Evolutionary conservation across 2,329 filamentous ascomycete genomes (phyloP).

Genomic region (Emergomyces africanus): DNA sequence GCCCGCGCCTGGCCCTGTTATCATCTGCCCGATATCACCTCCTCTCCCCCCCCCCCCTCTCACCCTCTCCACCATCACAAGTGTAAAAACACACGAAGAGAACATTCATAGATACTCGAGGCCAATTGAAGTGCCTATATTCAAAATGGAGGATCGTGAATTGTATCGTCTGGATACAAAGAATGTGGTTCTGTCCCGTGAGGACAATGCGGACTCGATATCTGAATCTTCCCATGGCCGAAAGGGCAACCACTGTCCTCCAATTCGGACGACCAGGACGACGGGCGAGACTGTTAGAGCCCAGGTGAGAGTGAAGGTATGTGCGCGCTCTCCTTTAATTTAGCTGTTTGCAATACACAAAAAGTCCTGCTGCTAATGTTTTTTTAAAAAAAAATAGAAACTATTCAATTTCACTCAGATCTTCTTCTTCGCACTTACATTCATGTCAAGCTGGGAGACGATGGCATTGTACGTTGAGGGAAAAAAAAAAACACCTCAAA

Average conservation of each 20-base stretch:
- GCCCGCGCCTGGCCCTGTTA: neutral
- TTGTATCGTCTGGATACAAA: neutral
- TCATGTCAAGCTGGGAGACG: constrained; percentile 17
- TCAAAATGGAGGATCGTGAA: neutral
- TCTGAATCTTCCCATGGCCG: neutral
- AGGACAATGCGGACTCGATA: neutral
- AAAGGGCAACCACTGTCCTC: neutral
- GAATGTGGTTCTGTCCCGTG: neutral
- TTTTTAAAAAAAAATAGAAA: constrained; percentile 12
- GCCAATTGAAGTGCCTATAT: neutral
- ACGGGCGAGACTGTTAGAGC: neutral
- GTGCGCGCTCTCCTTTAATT: neutral
- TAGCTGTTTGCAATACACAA: neutral
- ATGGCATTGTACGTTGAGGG: constrained; percentile 13
- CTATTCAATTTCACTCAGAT: constrained; percentile 18
- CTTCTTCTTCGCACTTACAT: constrained; percentile 18
- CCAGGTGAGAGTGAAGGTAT: constrained; percentile 10
- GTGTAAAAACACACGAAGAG: neutral
- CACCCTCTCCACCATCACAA: neutral
- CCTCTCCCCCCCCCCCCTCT: no score
- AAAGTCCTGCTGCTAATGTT: neutral
- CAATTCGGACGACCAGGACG: neutral
- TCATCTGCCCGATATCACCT: neutral
- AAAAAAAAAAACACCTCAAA: no score
- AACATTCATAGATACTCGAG: neutral